Conservation (phyloP, 495 filamentous ascomycete species). For the Lichina pygmaea region DNA sequence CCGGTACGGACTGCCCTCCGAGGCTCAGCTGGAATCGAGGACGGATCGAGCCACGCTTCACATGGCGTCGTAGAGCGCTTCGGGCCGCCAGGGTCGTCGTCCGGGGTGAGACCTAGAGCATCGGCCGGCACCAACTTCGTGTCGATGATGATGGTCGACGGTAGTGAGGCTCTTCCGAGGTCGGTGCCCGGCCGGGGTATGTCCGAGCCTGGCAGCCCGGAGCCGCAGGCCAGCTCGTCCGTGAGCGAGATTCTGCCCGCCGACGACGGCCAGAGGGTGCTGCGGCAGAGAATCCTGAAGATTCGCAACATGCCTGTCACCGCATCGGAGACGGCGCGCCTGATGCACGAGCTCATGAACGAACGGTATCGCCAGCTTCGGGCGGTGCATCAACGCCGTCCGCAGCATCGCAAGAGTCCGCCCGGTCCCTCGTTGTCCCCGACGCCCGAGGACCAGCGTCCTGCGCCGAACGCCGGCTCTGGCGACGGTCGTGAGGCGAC, state of each 20-base stretch:
- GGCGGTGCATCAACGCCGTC: conserved; percentile 9
- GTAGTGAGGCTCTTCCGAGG: too few species aligned
- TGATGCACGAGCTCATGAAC: conserved; percentile 64
- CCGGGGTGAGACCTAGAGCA: too few species aligned
- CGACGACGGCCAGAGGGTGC: conserved; percentile 68
- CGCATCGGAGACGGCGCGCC: conserved; percentile 49
- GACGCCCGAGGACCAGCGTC: conserved; percentile 3
- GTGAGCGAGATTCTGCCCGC: conserved; percentile 31
- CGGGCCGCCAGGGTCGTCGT: too few species aligned
- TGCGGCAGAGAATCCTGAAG: conserved; percentile 49
- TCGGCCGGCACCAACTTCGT: too few species aligned
- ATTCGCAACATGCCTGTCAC: conserved; percentile 39
- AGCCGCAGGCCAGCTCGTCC: neutral
- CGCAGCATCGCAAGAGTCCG: conserved; percentile 6
- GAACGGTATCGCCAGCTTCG: conserved; percentile 32
- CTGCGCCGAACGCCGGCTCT: conserved; percentile 1
- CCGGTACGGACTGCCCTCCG: neutral
- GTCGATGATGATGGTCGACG: too few species aligned
- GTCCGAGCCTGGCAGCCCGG: too few species aligned
- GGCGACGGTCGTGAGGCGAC: too few species aligned
- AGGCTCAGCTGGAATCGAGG: neutral
- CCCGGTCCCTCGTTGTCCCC: too few species aligned
- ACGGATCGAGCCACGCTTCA: neutral
- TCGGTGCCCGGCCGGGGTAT: too few species aligned
- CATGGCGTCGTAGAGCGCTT: conserved; percentile 3